phyloP scores from a whole-genome alignment of 1,284 basidiomycete genomes.

The Ganoderma resinaceum region DNA sequence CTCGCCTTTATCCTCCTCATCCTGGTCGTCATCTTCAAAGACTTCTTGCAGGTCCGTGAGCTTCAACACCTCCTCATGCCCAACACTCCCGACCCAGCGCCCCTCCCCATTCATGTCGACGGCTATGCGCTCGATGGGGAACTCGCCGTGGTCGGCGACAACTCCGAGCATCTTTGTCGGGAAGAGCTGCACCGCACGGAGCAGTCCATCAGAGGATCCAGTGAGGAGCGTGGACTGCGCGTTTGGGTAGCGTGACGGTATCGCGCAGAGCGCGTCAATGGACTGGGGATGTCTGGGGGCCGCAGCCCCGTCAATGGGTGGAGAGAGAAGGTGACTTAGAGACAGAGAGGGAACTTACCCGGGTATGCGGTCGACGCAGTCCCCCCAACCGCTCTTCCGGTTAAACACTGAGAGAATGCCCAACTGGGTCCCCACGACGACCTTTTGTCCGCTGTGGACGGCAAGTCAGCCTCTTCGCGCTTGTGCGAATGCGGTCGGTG shows the following conservation, averaged over 20 bases:
- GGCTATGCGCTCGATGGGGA: conserved; percentile 89
- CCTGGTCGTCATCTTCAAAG: conserved; percentile 65
- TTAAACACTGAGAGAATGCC: conserved; percentile 95
- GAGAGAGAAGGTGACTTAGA: neutral
- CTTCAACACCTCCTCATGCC: conserved; percentile 88
- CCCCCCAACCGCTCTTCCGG: conserved; percentile 85
- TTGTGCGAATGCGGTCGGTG: neutral
- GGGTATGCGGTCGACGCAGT: conserved; percentile 93
- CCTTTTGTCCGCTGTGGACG: conserved; percentile 68
- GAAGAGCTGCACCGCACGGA: conserved; percentile 89
- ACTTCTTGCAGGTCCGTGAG: conserved; percentile 81
- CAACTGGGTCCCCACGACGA: conserved; percentile 89
- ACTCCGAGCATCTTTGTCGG: conserved; percentile 93
- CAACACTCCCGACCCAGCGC: conserved; percentile 92
- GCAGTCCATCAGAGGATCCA: conserved; percentile 92
- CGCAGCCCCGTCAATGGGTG: neutral
- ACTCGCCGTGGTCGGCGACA: conserved; percentile 89
- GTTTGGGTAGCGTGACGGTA: conserved; percentile 73
- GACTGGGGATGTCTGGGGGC: conserved; percentile 80
- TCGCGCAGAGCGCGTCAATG: conserved; percentile 81
- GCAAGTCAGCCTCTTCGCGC: neutral
- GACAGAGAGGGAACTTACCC: conserved; percentile 56
- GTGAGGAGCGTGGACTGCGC: conserved; percentile 83
- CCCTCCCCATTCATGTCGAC: conserved; percentile 60
- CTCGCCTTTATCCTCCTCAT: conserved; percentile 38